Conservation (phyloP, 352 stramenopile species). For the Pythium grandisporangium region DNA sequence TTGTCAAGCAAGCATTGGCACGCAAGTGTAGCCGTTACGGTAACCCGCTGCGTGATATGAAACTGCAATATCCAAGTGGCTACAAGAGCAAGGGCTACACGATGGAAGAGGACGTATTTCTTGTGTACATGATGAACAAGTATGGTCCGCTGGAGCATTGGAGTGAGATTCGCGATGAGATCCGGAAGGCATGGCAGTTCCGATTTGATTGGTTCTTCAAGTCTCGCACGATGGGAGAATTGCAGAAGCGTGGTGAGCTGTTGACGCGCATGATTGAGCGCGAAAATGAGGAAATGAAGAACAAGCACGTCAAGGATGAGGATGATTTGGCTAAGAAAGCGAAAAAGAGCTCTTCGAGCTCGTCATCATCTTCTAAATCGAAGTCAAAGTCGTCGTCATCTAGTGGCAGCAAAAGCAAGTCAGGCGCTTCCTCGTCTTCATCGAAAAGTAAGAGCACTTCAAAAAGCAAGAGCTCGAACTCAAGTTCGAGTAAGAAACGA, state of each 20-base stretch:
- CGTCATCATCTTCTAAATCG: conserved; percentile 25
- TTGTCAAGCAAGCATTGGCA: conserved; percentile 94
- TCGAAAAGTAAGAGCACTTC: conserved; percentile 33
- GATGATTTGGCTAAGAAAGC: conserved; percentile 75
- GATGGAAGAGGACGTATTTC: conserved; percentile 97
- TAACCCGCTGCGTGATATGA: conserved; percentile 87
- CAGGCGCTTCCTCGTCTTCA: conserved; percentile 6
- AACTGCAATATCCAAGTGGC: conserved; percentile 77
- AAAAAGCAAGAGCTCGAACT: conserved; percentile 26
- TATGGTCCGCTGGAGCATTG: conserved; percentile 95
- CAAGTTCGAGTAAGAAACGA: conserved; percentile 42
- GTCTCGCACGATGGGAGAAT: conserved; percentile 93
- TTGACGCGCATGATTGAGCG: conserved; percentile 94
- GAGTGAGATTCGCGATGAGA: conserved; percentile 96
- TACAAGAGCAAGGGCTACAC: conserved; percentile 95
- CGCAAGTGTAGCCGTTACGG: conserved; percentile 94
- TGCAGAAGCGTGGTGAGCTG: conserved; percentile 95
- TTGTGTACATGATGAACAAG: conserved; percentile 98
- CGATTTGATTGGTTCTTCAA: conserved; percentile 99
- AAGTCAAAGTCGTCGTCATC: conserved; percentile 58
- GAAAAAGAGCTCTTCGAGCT: conserved; percentile 41
- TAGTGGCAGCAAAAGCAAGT: conserved; percentile 37
- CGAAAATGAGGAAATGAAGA: conserved; percentile 87
- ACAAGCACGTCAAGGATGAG: conserved; percentile 59
- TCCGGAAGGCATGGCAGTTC: conserved; percentile 97